Percentiles rank a stretch among this genome's conserved stretches.
phyloP scores from a whole-genome alignment of 2,329 filamentous ascomycete genomes.

The Cytospora leucostoma region DNA sequence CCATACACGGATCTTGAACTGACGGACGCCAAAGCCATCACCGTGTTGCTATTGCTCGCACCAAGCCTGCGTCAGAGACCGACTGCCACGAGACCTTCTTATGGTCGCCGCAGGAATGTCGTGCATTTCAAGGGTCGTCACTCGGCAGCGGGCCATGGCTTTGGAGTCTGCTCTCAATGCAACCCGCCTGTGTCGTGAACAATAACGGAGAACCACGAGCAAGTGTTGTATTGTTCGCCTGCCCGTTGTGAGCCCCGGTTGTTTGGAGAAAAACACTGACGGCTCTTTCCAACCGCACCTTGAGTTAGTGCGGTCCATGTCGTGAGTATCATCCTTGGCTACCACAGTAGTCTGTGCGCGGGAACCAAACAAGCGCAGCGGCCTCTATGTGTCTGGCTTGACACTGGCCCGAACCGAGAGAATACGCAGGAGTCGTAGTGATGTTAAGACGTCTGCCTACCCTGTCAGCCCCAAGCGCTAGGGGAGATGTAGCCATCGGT shows the following conservation, averaged over 20 bases:
- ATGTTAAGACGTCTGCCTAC: too few relatives aligned
- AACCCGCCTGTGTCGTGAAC: background rate
- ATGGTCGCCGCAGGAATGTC: slow-evolving; percentile 1
- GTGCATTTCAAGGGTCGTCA: slow-evolving; percentile 1
- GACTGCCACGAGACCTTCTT: background rate
- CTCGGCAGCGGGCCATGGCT: background rate
- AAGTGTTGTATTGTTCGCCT: background rate
- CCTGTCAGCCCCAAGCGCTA: background rate
- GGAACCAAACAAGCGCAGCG: slow-evolving; percentile 22
- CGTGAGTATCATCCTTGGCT: background rate
- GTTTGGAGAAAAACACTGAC: background rate
- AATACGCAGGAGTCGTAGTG: too few relatives aligned
- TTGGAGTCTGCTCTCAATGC: background rate
- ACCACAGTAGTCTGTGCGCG: slow-evolving; percentile 1
- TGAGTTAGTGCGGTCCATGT: slow-evolving; percentile 1
- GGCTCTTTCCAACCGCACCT: background rate
- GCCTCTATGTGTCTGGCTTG: slow-evolving; percentile 4
- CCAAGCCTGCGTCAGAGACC: background rate
- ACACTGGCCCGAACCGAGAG: background rate
- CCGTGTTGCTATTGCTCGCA: background rate
- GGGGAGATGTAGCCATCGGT: background rate
- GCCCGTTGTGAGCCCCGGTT: background rate
- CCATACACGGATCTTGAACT: slow-evolving; percentile 23
- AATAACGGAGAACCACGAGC: background rate
- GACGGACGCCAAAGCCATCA: slow-evolving; percentile 22